Evolutionary conservation across 2,329 filamentous ascomycete species (phyloP).

Genomic region (Ascochyta koolunga): DNA sequence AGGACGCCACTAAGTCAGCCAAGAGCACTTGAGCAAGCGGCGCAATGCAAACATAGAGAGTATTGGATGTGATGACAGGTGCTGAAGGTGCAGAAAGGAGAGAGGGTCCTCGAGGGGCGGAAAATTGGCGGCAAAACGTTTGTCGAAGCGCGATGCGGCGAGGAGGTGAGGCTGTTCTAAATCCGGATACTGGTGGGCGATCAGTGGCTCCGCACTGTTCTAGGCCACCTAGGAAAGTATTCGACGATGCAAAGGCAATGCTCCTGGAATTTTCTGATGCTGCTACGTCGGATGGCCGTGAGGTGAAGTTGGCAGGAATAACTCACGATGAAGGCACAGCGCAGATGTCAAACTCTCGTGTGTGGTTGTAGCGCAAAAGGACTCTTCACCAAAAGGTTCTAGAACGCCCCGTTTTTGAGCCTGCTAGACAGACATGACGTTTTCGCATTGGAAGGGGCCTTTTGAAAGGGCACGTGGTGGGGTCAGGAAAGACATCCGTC

Average conservation of each 20-base stretch:
- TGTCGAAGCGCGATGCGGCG: constrained; percentile 20
- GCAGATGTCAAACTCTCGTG: constrained; percentile 4
- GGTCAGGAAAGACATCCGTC: constrained; percentile 20
- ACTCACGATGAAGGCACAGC: constrained; percentile 6
- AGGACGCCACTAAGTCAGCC: constrained; percentile 17
- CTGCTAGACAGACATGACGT: constrained; percentile 24
- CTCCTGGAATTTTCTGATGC: background rate
- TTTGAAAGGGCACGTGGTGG: constrained; percentile 14
- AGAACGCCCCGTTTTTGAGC: constrained; percentile 21
- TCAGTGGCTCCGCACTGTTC: constrained; percentile 22
- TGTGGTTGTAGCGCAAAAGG: constrained; percentile 6
- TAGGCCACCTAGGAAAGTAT: constrained; percentile 17
- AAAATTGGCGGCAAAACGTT: constrained; percentile 10
- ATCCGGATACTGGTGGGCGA: constrained; percentile 18
- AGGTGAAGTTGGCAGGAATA: constrained; percentile 6
- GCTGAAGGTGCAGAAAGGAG: background rate
- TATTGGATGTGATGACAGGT: constrained; percentile 4
- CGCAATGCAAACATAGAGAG: constrained; percentile 8
- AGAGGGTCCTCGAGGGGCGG: constrained; percentile 7
- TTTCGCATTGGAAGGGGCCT: constrained; percentile 1
- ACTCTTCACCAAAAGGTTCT: constrained; percentile 17
- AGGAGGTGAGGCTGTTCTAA: constrained; percentile 20
- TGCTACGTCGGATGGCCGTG: background rate
- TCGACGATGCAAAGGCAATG: background rate
- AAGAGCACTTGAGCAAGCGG: constrained; percentile 3